phyloP scores from a whole-genome alignment of 305 asterid genomes.

The Fraxinus dipetala region DNA sequence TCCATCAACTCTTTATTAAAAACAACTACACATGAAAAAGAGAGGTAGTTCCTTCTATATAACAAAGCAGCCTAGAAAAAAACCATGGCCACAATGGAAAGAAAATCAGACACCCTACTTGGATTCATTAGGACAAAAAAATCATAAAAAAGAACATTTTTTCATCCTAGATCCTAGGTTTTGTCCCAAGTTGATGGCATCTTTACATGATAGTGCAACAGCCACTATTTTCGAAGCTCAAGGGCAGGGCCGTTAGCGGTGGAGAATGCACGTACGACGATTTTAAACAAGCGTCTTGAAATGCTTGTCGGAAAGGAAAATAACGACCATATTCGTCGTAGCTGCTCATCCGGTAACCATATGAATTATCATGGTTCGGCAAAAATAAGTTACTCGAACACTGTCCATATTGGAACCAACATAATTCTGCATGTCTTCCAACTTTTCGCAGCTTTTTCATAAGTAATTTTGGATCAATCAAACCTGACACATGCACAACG shows the following conservation, averaged over 20 bases:
- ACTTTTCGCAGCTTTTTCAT: neutral
- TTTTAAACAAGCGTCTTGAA: neutral
- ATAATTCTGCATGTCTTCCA: neutral
- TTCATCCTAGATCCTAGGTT: neutral
- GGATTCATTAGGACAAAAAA: neutral
- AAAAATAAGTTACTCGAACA: neutral
- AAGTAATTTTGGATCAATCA: neutral
- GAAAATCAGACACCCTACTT: neutral
- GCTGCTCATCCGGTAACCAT: neutral
- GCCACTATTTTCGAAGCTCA: neutral
- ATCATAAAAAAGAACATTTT: neutral
- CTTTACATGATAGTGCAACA: neutral
- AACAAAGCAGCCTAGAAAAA: neutral
- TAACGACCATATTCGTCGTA: neutral
- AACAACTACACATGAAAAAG: neutral
- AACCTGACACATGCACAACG: neutral
- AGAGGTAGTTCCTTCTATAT: neutral
- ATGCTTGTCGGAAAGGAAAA: neutral
- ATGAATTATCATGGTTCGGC: neutral
- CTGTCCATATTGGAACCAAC: neutral
- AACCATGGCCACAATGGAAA: neutral
- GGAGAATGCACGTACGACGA: neutral
- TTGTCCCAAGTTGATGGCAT: neutral
- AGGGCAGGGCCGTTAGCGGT: neutral
- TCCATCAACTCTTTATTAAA: neutral